Evolutionary conservation across 164 flowering plant genomes (phyloP).

Genomic region (Magnolia kwangsiensis): DNA sequence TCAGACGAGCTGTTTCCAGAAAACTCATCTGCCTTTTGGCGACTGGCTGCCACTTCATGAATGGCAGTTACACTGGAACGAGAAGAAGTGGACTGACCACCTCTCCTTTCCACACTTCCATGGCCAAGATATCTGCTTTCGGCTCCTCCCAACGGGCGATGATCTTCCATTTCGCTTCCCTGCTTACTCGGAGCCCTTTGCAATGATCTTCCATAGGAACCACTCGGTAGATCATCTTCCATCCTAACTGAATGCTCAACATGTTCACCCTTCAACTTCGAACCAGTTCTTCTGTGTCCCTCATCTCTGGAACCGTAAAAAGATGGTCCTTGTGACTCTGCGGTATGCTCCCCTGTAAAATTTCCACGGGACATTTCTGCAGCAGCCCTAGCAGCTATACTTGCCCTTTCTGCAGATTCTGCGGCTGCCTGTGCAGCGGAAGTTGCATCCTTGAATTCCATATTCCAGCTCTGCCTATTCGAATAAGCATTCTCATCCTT

Average conservation of each 20-base stretch:
- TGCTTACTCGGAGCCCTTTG: constrained; percentile 6
- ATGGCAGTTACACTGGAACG: constrained; percentile 18
- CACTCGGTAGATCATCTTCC: neutral
- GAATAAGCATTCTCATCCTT: constrained; percentile 21
- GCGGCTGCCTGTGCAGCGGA: constrained; percentile 98
- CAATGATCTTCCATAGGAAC: constrained; percentile 1
- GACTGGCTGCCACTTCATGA: constrained; percentile 17
- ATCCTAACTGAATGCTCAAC: constrained; percentile 4
- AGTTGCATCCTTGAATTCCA: constrained; percentile 91
- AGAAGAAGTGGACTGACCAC: constrained; percentile 26
- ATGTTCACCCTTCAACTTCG: constrained; percentile 3
- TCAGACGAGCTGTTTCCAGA: constrained; percentile 28
- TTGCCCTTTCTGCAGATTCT: constrained; percentile 92
- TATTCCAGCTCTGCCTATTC: constrained; percentile 48
- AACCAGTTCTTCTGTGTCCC: constrained; percentile 1
- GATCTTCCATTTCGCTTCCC: constrained; percentile 9
- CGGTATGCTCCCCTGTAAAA: constrained; percentile 31
- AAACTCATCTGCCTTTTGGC: constrained; percentile 23
- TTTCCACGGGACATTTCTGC: constrained; percentile 65
- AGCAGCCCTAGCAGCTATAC: constrained; percentile 96
- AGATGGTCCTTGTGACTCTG: constrained; percentile 32
- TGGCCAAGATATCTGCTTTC: constrained; percentile 17
- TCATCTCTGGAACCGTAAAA: constrained; percentile 9
- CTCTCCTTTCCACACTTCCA: constrained; percentile 11
- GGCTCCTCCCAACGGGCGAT: constrained; percentile 18